These are phyloP conservation scores for Boletus vermiculosoides DNA, from an alignment of 768 basidiomycete genomes.

Conservation along the genomic window DNA sequence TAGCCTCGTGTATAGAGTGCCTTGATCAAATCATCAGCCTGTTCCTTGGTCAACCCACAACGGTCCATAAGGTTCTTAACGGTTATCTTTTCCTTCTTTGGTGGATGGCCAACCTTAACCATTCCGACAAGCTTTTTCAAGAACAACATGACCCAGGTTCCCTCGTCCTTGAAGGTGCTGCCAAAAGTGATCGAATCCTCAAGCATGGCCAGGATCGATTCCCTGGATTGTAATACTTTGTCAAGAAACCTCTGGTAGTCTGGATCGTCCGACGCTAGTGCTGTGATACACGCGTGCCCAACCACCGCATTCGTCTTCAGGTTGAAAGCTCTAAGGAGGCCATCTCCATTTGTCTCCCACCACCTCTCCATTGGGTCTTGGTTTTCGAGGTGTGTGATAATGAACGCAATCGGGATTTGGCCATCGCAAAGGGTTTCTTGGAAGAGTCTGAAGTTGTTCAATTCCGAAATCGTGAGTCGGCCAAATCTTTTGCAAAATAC, in stretches of 20 bases:
- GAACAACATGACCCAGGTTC: constrained; percentile 23
- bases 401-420: constrained; percentile 38
- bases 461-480: constrained; percentile 28
- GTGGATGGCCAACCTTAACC: constrained; percentile 6
- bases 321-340: constrained; percentile 10
- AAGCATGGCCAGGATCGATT: constrained; percentile 16
- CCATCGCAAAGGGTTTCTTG: constrained; percentile 38
- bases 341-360: constrained; percentile 27
- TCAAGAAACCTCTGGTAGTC: not conserved
- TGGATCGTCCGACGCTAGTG: constrained; percentile 1
- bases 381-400: constrained; percentile 40
- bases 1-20: constrained; percentile 8
- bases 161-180: constrained; percentile 11
- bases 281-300: constrained; percentile 34
- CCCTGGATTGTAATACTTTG: constrained; percentile 16
- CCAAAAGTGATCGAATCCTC: constrained; percentile 24
- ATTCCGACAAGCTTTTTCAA: constrained; percentile 20
- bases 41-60: constrained; percentile 17
- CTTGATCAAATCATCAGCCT: constrained; percentile 21
- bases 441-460: constrained; percentile 36
- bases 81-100: constrained; percentile 8
- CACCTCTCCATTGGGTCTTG: constrained; percentile 30
- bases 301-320: constrained; percentile 13
- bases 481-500: constrained; percentile 35
- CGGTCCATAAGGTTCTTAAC: constrained; percentile 11